These are phyloP conservation scores for Glycine latifolia DNA, from an alignment of 306 rosid genomes.

Conservation along the genomic window DNA sequence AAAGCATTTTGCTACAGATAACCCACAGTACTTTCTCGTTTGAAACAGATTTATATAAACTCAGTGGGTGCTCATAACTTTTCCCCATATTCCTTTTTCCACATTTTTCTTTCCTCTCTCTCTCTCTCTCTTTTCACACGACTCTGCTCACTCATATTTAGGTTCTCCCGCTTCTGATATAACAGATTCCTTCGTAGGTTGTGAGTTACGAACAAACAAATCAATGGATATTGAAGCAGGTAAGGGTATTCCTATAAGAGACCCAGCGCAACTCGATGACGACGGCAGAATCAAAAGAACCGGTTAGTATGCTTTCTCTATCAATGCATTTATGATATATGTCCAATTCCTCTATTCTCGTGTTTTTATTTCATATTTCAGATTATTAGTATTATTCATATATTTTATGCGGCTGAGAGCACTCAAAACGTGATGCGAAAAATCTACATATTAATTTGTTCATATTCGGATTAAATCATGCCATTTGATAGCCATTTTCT, in stretches of 20 bases:
- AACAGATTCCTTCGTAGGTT: no score
- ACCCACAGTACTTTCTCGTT: no score
- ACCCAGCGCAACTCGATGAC: slow-evolving; percentile 39
- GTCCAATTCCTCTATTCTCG: no score
- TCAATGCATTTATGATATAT: background rate
- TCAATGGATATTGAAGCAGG: background rate
- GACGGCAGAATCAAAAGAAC: slow-evolving; percentile 52
- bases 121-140: background rate
- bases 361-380: background rate
- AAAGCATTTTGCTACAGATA: no score
- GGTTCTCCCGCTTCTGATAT: background rate
- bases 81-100: background rate
- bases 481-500: background rate
- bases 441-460: no score
- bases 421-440: no score
- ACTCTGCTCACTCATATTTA: background rate
- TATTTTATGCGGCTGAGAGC: no score
- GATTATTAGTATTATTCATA: background rate
- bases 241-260: background rate
- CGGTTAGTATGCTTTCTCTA: background rate
- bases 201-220: no score
- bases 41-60: background rate
- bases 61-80: background rate
- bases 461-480: background rate
- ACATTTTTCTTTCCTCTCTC: background rate